Evolutionary conservation across 2,329 filamentous ascomycete species (phyloP).

Genomic region (Aspergillus uvarum): DNA sequence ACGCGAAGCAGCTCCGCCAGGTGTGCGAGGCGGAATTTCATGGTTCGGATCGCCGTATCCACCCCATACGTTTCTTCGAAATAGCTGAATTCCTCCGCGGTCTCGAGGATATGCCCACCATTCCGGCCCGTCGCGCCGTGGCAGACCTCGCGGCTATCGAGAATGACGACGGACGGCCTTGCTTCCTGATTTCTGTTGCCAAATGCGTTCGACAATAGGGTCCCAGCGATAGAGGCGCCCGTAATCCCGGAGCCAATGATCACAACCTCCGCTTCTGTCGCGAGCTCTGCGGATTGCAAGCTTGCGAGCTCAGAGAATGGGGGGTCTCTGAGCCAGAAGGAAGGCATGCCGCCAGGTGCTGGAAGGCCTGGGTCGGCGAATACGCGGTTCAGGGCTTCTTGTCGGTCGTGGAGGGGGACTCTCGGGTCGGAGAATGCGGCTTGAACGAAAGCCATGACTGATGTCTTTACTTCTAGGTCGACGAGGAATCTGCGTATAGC

Average conservation of each 20-base stretch:
- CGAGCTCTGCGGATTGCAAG: slow-evolving; percentile 19
- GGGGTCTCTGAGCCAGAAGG: slow-evolving; percentile 32
- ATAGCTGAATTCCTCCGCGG: slow-evolving; percentile 26
- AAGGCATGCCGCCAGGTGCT: slow-evolving; percentile 29
- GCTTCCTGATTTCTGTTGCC: background rate
- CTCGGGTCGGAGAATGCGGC: slow-evolving; percentile 19
- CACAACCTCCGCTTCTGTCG: slow-evolving; percentile 27
- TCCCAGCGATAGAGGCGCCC: slow-evolving; percentile 26
- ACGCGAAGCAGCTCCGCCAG: slow-evolving; percentile 23
- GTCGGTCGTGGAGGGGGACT: slow-evolving; percentile 19
- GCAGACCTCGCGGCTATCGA: slow-evolving; percentile 34
- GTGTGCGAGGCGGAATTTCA: slow-evolving; percentile 27
- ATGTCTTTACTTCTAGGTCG: too few relatives aligned
- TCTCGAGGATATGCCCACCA: slow-evolving; percentile 33
- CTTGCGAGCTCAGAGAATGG: slow-evolving; percentile 25
- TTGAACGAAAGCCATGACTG: slow-evolving; percentile 26
- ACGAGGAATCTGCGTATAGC: too few relatives aligned
- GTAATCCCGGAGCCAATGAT: slow-evolving; percentile 36
- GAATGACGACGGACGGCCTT: slow-evolving; percentile 22
- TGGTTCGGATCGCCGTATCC: slow-evolving; percentile 21
- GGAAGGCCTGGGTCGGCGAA: slow-evolving; percentile 30
- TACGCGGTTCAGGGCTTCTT: slow-evolving; percentile 26
- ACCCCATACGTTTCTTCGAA: slow-evolving; percentile 18
- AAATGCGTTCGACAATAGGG: slow-evolving; percentile 17
- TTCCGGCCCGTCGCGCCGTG: slow-evolving; percentile 37